Percentiles rank a stretch among this genome's conserved stretches.
phyloP scores from a whole-genome alignment of 805 yeast genomes.

The Wickerhamiella brachini region DNA sequence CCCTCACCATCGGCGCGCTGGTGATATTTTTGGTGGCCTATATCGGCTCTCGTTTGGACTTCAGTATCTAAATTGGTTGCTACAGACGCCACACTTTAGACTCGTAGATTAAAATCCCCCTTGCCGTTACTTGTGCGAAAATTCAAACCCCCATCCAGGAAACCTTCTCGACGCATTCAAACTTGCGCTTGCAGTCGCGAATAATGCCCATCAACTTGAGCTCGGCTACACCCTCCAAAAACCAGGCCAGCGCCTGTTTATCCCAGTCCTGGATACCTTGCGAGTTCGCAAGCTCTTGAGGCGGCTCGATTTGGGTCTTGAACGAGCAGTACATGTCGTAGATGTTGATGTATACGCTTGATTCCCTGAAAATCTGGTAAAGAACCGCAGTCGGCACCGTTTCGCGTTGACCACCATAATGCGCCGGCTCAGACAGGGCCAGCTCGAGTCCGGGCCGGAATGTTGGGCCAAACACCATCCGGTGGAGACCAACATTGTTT shows the following conservation, averaged over 20 bases:
- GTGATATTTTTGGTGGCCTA: constrained; percentile 40
- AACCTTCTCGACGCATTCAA: constrained; percentile 54
- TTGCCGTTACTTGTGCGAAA: not conserved
- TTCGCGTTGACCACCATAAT: constrained; percentile 10
- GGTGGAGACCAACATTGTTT: constrained; percentile 23
- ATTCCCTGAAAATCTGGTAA: constrained; percentile 64
- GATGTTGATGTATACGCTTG: constrained; percentile 52
- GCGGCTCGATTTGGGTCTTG: constrained; percentile 23
- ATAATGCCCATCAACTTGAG: constrained; percentile 55
- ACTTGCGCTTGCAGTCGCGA: constrained; percentile 42
- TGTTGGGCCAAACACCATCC: constrained; percentile 31
- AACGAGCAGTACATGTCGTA: constrained; percentile 56
- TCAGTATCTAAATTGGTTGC: not conserved
- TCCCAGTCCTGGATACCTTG: constrained; percentile 37
- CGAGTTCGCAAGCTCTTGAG: constrained; percentile 9
- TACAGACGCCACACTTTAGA: no score
- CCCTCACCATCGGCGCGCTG: constrained; percentile 33
- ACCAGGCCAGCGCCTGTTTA: constrained; percentile 51
- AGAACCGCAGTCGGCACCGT: constrained; percentile 42
- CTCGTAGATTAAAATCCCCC: no score
- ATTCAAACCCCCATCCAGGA: constrained; percentile 51
- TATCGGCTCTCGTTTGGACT: constrained; percentile 28
- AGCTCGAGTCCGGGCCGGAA: constrained; percentile 30
- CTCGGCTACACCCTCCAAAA: constrained; percentile 60
- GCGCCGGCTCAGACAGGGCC: constrained; percentile 31